Conservation (phyloP, 116 monocot species). For the Phalaenopsis hybrid region DNA sequence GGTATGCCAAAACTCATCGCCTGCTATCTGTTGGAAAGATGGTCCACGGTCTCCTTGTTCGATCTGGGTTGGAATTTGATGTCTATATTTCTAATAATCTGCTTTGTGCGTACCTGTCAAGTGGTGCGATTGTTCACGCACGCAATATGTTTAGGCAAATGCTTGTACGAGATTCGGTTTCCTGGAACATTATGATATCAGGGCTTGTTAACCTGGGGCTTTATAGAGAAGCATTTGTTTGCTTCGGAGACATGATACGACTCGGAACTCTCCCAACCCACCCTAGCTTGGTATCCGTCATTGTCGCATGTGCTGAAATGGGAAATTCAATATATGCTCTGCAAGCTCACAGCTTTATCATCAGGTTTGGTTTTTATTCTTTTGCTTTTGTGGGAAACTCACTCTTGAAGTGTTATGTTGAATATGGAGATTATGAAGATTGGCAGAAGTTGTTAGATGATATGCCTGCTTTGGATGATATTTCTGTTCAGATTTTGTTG, state of each 20-base stretch:
- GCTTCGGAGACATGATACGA: slow-evolving; percentile 18
- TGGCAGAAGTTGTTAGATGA: slow-evolving; percentile 19
- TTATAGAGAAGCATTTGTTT: slow-evolving; percentile 10
- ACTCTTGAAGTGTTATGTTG: slow-evolving; percentile 26
- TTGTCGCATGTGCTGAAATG: slow-evolving; percentile 24
- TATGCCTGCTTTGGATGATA: slow-evolving; percentile 19
- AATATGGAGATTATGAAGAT: slow-evolving; percentile 14
- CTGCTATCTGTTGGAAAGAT: slow-evolving; percentile 13
- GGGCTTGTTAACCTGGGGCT: slow-evolving; percentile 12
- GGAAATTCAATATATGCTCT: not conserved
- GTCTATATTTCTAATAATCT: slow-evolving; percentile 26
- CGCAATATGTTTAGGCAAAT: slow-evolving; percentile 20
- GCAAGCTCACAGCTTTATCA: slow-evolving; percentile 31
- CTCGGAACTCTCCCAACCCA: slow-evolving; percentile 21
- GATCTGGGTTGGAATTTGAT: slow-evolving; percentile 15
- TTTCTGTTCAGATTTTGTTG: slow-evolving; percentile 30
- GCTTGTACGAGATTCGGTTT: slow-evolving; percentile 24
- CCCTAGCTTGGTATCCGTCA: slow-evolving; percentile 19
- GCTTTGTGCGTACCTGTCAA: slow-evolving; percentile 11
- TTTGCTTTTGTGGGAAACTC: slow-evolving; percentile 39
- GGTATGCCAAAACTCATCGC: slow-evolving; percentile 5
- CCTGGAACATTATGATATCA: slow-evolving; percentile 38
- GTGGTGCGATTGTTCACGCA: slow-evolving; percentile 14
- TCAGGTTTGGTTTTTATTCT: slow-evolving; percentile 20
- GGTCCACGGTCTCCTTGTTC: slow-evolving; percentile 19